phyloP scores from a whole-genome alignment of 306 rosid species.

The Cyamopsis tetragonoloba region DNA sequence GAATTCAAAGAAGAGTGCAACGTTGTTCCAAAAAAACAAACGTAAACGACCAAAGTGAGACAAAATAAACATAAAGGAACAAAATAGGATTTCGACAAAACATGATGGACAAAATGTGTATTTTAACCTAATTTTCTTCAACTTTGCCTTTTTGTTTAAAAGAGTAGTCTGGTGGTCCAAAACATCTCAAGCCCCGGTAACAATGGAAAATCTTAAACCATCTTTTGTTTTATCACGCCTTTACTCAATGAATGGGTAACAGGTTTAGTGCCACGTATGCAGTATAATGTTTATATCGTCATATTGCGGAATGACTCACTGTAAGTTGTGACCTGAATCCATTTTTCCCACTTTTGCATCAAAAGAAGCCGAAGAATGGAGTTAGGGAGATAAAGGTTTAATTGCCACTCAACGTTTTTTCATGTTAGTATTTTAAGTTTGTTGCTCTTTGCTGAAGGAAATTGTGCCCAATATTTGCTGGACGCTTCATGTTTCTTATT shows the following conservation, averaged over 20 bases:
- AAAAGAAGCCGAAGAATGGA: not conserved
- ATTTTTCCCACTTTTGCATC: not conserved
- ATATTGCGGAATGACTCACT: not conserved
- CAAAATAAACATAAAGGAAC: too few relatives aligned
- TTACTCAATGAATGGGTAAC: not conserved
- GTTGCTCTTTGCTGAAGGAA: too few relatives aligned
- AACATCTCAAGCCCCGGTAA: not conserved
- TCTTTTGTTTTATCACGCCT: not conserved
- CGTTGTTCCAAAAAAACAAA: too few relatives aligned
- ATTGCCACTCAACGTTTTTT: too few relatives aligned
- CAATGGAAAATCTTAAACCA: not conserved
- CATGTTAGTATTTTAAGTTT: too few relatives aligned
- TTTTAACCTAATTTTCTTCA: not conserved
- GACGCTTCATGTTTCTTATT: too few relatives aligned
- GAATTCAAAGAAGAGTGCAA: too few relatives aligned
- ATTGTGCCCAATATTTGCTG: too few relatives aligned
- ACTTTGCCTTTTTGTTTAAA: not conserved
- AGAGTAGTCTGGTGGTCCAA: not conserved
- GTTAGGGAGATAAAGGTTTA: not conserved
- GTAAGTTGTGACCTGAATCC: not conserved
- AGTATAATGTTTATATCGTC: not conserved
- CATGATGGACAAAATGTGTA: too few relatives aligned
- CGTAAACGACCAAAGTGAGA: too few relatives aligned
- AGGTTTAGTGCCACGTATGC: not conserved
- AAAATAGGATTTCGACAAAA: too few relatives aligned